Evolutionary conservation across 345 rosid genomes (phyloP).

Genomic region (Citrus inodora): DNA sequence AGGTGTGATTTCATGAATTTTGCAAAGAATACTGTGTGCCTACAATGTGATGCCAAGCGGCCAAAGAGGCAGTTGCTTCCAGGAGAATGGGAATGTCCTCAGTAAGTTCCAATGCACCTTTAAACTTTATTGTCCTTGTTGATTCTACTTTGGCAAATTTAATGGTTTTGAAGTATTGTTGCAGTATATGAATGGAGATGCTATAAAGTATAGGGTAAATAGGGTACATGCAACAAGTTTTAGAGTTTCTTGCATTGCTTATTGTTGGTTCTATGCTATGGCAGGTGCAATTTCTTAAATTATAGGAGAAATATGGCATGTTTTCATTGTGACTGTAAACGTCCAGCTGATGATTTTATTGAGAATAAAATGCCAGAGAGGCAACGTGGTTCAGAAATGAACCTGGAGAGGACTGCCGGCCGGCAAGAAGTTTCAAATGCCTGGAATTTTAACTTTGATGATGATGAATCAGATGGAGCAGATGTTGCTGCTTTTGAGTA

Average conservation of each 20-base stretch:
- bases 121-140: not conserved
- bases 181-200: not conserved
- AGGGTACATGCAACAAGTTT: not conserved
- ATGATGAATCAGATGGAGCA: slow-evolving; percentile 96
- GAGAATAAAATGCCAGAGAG: slow-evolving; percentile 58
- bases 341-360: slow-evolving; percentile 69
- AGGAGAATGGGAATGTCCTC: slow-evolving; percentile 99
- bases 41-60: slow-evolving; percentile 96
- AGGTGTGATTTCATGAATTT: slow-evolving; percentile 99
- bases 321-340: slow-evolving; percentile 97
- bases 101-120: slow-evolving; percentile 49
- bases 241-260: slow-evolving; percentile 1
- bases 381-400: slow-evolving; percentile 37
- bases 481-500: slow-evolving; percentile 92
- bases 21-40: slow-evolving; percentile 87
- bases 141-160: not conserved
- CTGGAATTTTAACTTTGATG: slow-evolving; percentile 98
- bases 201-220: not conserved
- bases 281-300: slow-evolving; percentile 97
- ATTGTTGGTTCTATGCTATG: slow-evolving; percentile 25
- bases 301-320: slow-evolving; percentile 91
- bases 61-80: slow-evolving; percentile 97
- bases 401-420: slow-evolving; percentile 39
- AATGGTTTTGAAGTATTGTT: slow-evolving; percentile 1
- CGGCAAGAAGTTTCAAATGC: slow-evolving; percentile 72